phyloP scores from a whole-genome alignment of 2,329 filamentous ascomycete species.

The Purpureocillium takamizusanense region DNA sequence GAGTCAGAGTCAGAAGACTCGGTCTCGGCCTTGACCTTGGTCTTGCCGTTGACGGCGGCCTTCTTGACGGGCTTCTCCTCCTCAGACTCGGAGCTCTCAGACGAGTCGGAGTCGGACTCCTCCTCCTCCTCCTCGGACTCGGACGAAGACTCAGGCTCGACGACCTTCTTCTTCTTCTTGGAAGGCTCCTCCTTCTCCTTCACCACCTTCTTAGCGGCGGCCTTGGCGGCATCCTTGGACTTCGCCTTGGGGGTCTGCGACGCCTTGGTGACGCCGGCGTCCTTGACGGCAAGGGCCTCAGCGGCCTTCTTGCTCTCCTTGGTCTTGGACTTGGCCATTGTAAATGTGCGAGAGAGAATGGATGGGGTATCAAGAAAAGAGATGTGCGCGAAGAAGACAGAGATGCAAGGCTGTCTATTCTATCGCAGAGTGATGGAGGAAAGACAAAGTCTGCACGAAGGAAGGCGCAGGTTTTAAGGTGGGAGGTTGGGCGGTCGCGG shows the following conservation, averaged over 20 bases:
- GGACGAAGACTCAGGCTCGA: conserved; percentile 30
- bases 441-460: too few relatives aligned
- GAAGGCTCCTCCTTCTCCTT: conserved; percentile 34
- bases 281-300: conserved; percentile 50
- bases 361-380: not conserved
- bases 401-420: not conserved
- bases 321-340: conserved; percentile 61
- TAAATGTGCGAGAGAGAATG: conserved; percentile 17
- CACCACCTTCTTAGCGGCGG: conserved; percentile 39
- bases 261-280: conserved; percentile 58
- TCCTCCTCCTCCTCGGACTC: conserved; percentile 21
- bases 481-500: not conserved
- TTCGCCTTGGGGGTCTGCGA: conserved; percentile 60
- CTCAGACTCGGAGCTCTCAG: conserved; percentile 16
- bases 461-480: not conserved
- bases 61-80: conserved; percentile 17
- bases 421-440: too few relatives aligned
- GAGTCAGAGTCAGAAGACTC: conserved; percentile 14
- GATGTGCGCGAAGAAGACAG: not conserved
- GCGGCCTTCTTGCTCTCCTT: conserved; percentile 40
- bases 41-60: conserved; percentile 21
- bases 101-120: conserved; percentile 22
- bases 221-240: conserved; percentile 56
- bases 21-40: conserved; percentile 17
- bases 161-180: conserved; percentile 41